A percentile compares a stretch with the other conserved stretches of the same genome.
phyloP scores from a whole-genome alignment of 176 grass and related monocot genomes.

The Cocos nucifera region DNA sequence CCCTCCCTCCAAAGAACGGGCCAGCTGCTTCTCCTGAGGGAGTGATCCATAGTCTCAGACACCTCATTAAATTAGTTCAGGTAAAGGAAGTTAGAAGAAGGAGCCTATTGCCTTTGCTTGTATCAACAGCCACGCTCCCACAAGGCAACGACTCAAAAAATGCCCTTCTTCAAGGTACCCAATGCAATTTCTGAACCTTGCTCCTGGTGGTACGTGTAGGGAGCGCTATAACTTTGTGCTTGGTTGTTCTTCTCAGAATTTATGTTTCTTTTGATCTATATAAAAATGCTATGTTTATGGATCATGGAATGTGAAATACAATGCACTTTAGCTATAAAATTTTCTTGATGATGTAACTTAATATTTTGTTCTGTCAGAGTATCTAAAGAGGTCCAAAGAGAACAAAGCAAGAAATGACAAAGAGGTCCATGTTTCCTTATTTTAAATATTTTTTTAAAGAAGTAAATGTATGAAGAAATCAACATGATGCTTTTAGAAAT shows the following conservation, averaged over 20 bases:
- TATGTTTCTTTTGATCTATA: too few species aligned
- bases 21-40: background rate
- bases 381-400: conserved; percentile 69
- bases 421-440: conserved; percentile 35
- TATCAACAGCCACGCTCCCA: conserved; percentile 43
- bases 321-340: background rate
- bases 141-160: conserved; percentile 49
- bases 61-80: conserved; percentile 9
- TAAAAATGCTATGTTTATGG: too few species aligned
- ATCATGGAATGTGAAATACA: too few species aligned
- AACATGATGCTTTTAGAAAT: background rate
- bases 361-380: conserved; percentile 27
- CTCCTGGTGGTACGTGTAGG: too few species aligned
- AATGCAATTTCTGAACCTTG: background rate
- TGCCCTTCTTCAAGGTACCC: conserved; percentile 63
- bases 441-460: background rate
- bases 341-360: background rate
- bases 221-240: too few species aligned
- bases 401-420: conserved; percentile 89
- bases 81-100: conserved; percentile 42
- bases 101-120: conserved; percentile 41
- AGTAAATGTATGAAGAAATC: too few species aligned
- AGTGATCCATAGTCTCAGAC: conserved; percentile 9
- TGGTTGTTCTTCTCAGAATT: too few species aligned
- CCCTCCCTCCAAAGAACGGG: background rate